Percentiles rank a stretch among this genome's conserved stretches.
phyloP scores from a whole-genome alignment of 2,329 filamentous ascomycete genomes.

The Botrytis byssoidea region DNA sequence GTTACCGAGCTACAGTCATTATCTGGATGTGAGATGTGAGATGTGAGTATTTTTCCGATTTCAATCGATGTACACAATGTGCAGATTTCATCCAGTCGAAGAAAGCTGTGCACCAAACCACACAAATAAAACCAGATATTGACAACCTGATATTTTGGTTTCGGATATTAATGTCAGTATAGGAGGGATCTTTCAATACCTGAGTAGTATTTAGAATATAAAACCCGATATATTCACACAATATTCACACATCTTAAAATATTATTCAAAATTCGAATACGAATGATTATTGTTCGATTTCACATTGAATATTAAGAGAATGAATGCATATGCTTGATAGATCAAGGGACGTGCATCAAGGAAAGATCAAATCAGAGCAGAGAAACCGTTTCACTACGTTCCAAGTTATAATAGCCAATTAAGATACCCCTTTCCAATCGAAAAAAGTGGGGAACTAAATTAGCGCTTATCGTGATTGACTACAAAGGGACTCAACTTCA shows the following conservation, averaged over 20 bases:
- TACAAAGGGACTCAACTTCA: constrained; percentile 11
- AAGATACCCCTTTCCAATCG: rapidly evolving
- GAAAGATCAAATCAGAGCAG: background rate
- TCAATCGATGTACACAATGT: background rate
- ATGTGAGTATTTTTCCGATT: background rate
- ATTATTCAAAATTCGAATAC: no score
- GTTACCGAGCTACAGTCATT: background rate
- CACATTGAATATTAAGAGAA: background rate
- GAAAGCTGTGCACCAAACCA: background rate
- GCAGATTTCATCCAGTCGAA: background rate
- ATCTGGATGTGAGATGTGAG: background rate
- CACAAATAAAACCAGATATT: background rate
- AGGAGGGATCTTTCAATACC: background rate
- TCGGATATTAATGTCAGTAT: background rate
- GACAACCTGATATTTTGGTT: background rate
- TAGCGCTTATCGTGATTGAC: background rate
- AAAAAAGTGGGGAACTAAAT: background rate
- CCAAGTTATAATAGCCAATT: background rate
- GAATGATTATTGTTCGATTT: background rate
- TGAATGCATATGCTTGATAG: background rate
- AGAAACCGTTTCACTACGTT: background rate
- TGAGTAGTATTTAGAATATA: no score
- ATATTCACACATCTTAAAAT: no score
- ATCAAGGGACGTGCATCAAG: background rate
- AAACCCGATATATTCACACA: no score